Evolutionary conservation across 1,139 yeast species (phyloP), one percentile per base, ranked within the genome.

Genomic region (Scheffersomyces quercinus): DNA sequence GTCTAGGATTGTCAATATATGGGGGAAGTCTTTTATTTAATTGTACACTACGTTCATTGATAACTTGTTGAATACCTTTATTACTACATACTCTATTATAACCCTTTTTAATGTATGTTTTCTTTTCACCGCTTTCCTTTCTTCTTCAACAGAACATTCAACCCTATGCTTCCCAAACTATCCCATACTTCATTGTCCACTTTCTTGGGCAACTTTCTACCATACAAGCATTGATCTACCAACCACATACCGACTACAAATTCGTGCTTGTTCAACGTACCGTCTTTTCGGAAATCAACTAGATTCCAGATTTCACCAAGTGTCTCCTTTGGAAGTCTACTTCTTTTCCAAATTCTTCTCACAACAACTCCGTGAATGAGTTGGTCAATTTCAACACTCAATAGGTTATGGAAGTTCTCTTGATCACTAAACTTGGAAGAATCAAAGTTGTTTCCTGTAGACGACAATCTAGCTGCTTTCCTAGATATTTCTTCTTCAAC

Each of bases 171-270:
- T 36, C 80, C 83, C 31, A 82, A 78, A 62, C 88, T 83, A 34
- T 75, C 75, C 93, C 93, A 86, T 1, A 85, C 80, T 35, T 69
- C 68, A 10, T 72, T 74, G 53, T 74, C 78, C 3, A 86, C 78
- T 30, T 67, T 67, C 51, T 79, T 77, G 0, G 98, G 97, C 40
- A 93, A 69, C 62, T 93, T 93, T 32, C 96, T 74, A 0, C 98
- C 98, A 59, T 91, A 93, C n/a, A 91, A 71, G 58, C 96, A 88
- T 62, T 91, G 98, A 63, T 91, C 98, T 1, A 91, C 93, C 6
- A 89, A 67, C 98, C 98, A 91, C 88, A 87, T 89, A 0, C 97
- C 99, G 11, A 90, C 95, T 34, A 91, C 68, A 56, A 93, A 93
- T 50, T 91, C 91, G 38, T 82, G 84, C 48, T 88, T 80, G 55